These are phyloP conservation scores for Tolypocladium guangdongense DNA, from an alignment of 2,329 filamentous ascomycete species.

Conservation along the genomic window DNA sequence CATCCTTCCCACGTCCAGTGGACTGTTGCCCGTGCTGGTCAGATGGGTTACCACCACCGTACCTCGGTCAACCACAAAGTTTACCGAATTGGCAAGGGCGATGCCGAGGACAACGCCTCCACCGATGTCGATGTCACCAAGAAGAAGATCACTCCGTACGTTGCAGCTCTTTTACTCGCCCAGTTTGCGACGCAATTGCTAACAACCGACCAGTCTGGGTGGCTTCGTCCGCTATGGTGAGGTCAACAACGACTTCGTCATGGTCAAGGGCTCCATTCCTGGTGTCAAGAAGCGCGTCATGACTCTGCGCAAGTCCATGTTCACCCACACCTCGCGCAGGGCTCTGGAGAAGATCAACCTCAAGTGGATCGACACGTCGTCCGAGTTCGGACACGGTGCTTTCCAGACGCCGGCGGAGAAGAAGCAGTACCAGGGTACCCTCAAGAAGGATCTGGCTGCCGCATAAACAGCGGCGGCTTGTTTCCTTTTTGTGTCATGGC, in stretches of 20 bases:
- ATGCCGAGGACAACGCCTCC: constrained; percentile 82
- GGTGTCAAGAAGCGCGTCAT: constrained; percentile 99
- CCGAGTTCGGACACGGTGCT: constrained; percentile 99
- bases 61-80: constrained; percentile 99
- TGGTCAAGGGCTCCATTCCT: constrained; percentile 95
- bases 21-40: constrained; percentile 99
- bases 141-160: constrained; percentile 99
- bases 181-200: constrained; percentile 11
- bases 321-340: constrained; percentile 88
- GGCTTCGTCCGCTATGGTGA: constrained; percentile 99
- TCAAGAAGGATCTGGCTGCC: constrained; percentile 86
- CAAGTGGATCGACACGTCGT: constrained; percentile 99
- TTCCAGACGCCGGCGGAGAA: constrained; percentile 99
- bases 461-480: constrained; percentile 25
- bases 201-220: constrained; percentile 60
- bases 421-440: constrained; percentile 91
- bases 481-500: constrained; percentile 32
- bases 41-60: constrained; percentile 99
- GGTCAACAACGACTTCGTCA: constrained; percentile 97
- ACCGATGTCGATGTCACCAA: constrained; percentile 96
- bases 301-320: constrained; percentile 98
- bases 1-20: constrained; percentile 99
- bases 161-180: constrained; percentile 18
- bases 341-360: constrained; percentile 98
- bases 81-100: constrained; percentile 93